phyloP scores from a whole-genome alignment of 2,329 filamentous ascomycete genomes.

The Mollisia scopiformis region DNA sequence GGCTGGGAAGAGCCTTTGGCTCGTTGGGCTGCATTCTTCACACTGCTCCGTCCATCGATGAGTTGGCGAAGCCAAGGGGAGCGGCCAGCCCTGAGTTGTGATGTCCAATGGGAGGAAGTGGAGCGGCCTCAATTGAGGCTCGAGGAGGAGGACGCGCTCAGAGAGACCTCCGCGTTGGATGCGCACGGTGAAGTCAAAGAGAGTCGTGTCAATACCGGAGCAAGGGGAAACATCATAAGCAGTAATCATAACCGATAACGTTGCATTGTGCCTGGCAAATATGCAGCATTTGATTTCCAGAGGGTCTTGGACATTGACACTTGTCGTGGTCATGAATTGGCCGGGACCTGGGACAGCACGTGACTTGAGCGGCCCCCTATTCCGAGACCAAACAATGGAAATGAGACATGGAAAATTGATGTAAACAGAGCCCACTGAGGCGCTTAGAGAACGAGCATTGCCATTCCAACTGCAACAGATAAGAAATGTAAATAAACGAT shows the following conservation, averaged over 20 bases:
- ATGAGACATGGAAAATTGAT: not conserved
- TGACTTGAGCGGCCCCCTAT: conserved; percentile 1
- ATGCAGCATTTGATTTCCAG: not conserved
- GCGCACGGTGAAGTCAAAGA: not conserved
- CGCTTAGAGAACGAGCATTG: too few species aligned
- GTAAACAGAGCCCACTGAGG: conserved; percentile 5
- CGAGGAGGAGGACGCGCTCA: conserved; percentile 13
- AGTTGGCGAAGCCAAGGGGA: conserved; percentile 1
- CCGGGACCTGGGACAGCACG: not conserved
- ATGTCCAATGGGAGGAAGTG: conserved; percentile 7
- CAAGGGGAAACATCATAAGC: not conserved
- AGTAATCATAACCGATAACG: conserved; percentile 1
- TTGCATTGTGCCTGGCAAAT: conserved; percentile 12
- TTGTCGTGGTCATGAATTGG: not conserved
- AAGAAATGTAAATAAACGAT: too few species aligned
- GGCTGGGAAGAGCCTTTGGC: not conserved
- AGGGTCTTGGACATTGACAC: not conserved
- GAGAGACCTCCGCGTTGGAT: conserved; percentile 7
- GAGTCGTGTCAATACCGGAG: conserved; percentile 8
- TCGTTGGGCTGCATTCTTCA: conserved; percentile 7
- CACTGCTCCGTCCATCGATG: not conserved
- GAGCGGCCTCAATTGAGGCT: conserved; percentile 16
- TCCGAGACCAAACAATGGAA: not conserved
- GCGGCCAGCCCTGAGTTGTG: conserved; percentile 7
- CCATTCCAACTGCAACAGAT: too few species aligned